Conservation (phyloP, 2,329 filamentous ascomycete species). For the Pseudogymnoascus sp. region DNA sequence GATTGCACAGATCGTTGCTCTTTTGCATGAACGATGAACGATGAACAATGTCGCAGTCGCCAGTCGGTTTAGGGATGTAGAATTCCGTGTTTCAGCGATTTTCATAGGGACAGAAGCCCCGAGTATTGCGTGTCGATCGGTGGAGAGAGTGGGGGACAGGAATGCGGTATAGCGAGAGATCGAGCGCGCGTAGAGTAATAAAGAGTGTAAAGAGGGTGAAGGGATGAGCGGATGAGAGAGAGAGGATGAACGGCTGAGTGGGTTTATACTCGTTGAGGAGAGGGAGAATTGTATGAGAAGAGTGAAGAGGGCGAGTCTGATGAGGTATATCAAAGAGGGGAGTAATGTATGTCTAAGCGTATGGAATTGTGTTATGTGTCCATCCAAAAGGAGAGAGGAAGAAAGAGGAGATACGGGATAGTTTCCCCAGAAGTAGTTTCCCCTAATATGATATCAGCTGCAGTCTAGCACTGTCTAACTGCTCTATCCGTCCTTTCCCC, state of each 20-base stretch:
- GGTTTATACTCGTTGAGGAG: neutral
- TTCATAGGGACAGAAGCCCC: neutral
- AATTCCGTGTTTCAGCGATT: neutral
- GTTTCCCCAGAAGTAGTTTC: neutral
- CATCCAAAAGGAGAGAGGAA: neutral
- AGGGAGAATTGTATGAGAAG: neutral
- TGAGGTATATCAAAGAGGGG: neutral
- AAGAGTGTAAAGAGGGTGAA: neutral
- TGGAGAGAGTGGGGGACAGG: neutral
- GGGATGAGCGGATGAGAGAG: neutral
- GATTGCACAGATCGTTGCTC: neutral
- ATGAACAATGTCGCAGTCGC: neutral
- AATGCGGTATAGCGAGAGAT: neutral
- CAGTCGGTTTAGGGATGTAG: neutral
- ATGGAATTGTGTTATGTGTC: neutral
- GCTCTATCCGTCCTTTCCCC: neutral
- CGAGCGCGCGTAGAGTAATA: neutral
- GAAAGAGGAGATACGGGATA: neutral
- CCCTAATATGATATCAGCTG: neutral
- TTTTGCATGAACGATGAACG: neutral
- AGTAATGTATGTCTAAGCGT: neutral
- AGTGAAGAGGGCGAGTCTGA: neutral
- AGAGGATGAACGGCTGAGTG: neutral
- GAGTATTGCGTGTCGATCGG: neutral
- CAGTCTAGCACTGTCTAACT: neutral